A percentile compares a stretch with the other conserved stretches of the same genome.
Conservation (phyloP, 768 basidiomycete species). For the Leccinum olivaceopallidum region DNA sequence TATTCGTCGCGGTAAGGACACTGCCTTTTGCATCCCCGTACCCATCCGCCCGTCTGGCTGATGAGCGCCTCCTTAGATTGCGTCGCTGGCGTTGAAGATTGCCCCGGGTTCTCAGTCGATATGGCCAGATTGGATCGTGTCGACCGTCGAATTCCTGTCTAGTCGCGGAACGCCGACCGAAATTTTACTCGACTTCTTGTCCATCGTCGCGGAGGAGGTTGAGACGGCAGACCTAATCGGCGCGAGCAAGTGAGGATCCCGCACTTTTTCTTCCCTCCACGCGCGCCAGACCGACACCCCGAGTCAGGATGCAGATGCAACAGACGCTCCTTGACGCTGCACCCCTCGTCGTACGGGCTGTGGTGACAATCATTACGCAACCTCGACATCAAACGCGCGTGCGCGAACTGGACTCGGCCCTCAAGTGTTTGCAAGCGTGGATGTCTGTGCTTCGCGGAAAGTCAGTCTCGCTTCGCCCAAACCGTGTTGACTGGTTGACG, state of each 20-base stretch:
- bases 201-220: slow-evolving; percentile 85
- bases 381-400: slow-evolving; percentile 31
- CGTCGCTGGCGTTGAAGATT: slow-evolving; percentile 71
- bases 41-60: not conserved
- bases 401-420: slow-evolving; percentile 62
- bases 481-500: slow-evolving; percentile 1
- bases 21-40: not conserved
- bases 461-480: slow-evolving; percentile 41
- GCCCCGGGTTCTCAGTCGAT: slow-evolving; percentile 43
- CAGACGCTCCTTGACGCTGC: slow-evolving; percentile 67
- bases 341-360: slow-evolving; percentile 68
- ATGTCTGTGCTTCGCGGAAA: slow-evolving; percentile 65
- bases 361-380: slow-evolving; percentile 55
- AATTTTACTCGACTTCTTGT: slow-evolving; percentile 69
- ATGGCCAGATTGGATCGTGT: too few relatives aligned
- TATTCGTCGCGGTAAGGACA: slow-evolving; percentile 74
- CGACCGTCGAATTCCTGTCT: slow-evolving; percentile 58
- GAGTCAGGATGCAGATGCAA: slow-evolving; percentile 24
- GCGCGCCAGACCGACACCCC: too few relatives aligned
- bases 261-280: not conserved
- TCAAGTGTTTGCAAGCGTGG: slow-evolving; percentile 86
- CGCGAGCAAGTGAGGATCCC: slow-evolving; percentile 60
- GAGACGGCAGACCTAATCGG: slow-evolving; percentile 73
- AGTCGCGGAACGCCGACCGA: slow-evolving; percentile 57
- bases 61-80: slow-evolving; percentile 43